Evolutionary conservation across 192 early-diverging fungal species (phyloP).

Genomic region (Coemansia sp.): DNA sequence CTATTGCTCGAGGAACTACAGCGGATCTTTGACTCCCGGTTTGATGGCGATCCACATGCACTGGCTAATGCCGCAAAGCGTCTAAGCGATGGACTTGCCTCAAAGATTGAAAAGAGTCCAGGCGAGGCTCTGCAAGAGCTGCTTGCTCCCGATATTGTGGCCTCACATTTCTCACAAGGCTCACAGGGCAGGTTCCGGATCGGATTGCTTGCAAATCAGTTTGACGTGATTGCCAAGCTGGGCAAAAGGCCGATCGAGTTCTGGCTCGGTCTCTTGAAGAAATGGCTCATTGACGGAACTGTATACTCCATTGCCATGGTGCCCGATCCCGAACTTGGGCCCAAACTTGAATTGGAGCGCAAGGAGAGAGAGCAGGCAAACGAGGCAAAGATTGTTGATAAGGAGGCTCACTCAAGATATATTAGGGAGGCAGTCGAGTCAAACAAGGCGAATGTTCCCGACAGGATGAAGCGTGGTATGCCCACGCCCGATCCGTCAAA

Average conservation of each 20-base stretch:
- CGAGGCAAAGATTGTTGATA: constrained; percentile 24
- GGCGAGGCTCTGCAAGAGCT: constrained; percentile 25
- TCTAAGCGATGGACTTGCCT: constrained; percentile 22
- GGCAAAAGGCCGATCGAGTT: constrained; percentile 21
- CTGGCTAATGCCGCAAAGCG: constrained; percentile 28
- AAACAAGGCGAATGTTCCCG: constrained; percentile 50
- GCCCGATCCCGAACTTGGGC: constrained; percentile 24
- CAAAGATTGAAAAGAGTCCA: constrained; percentile 34
- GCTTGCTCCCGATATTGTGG: constrained; percentile 33
- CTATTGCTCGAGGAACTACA: constrained; percentile 63
- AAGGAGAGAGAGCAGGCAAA: constrained; percentile 24
- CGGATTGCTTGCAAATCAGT: constrained; percentile 27
- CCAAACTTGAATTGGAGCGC: constrained; percentile 32
- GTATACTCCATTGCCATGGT: constrained; percentile 32
- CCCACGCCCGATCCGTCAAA: constrained; percentile 42
- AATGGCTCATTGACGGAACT: constrained; percentile 37
- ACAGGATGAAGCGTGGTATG: constrained; percentile 58
- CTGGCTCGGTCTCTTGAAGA: constrained; percentile 47
- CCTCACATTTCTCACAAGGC: constrained; percentile 37
- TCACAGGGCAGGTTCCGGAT: constrained; percentile 11
- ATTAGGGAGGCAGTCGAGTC: constrained; percentile 50
- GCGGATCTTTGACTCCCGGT: constrained; percentile 42
- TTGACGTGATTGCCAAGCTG: constrained; percentile 41
- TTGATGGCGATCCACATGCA: constrained; percentile 40
- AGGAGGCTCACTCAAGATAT: constrained; percentile 46